Percentiles rank a stretch among this genome's conserved stretches.
These are phyloP conservation scores for Aspergillus spinulosporus DNA, from an alignment of 2,329 filamentous ascomycete species.

Conservation along the genomic window DNA sequence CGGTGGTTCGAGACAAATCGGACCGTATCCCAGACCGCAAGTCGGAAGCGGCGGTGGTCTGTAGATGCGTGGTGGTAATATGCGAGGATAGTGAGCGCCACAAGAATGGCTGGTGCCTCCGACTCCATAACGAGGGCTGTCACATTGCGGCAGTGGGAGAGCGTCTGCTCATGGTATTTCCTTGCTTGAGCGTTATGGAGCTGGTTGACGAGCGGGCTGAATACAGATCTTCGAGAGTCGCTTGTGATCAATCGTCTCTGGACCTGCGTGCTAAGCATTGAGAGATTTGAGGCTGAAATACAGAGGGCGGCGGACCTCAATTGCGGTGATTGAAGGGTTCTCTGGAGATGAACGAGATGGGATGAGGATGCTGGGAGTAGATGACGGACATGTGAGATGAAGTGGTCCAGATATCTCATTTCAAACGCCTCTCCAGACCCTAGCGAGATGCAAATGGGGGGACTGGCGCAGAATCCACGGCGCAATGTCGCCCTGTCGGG, in stretches of 20 bases:
- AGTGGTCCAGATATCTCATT: not conserved
- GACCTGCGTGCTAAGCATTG: slow-evolving; percentile 17
- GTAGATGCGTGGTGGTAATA: slow-evolving; percentile 23
- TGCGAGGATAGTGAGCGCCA: slow-evolving; percentile 13
- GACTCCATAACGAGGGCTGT: not conserved
- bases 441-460: not conserved
- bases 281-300: slow-evolving; percentile 20
- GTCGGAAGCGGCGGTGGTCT: slow-evolving; percentile 14
- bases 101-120: slow-evolving; percentile 4
- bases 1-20: slow-evolving; percentile 11
- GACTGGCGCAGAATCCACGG: too few relatives aligned
- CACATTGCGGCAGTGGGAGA: not conserved
- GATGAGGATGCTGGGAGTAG: not conserved
- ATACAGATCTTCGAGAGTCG: not conserved
- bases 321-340: not conserved
- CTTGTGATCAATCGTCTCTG: slow-evolving; percentile 4
- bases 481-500: too few relatives aligned
- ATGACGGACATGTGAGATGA: not conserved
- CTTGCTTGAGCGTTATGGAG: not conserved
- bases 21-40: slow-evolving; percentile 16
- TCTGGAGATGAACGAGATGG: not conserved
- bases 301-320: slow-evolving; percentile 14
- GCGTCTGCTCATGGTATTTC: not conserved
- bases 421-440: not conserved
- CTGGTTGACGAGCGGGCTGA: not conserved